These are phyloP conservation scores for Tubosaeta sp. DNA, from an alignment of 768 basidiomycete species.

Conservation along the genomic window DNA sequence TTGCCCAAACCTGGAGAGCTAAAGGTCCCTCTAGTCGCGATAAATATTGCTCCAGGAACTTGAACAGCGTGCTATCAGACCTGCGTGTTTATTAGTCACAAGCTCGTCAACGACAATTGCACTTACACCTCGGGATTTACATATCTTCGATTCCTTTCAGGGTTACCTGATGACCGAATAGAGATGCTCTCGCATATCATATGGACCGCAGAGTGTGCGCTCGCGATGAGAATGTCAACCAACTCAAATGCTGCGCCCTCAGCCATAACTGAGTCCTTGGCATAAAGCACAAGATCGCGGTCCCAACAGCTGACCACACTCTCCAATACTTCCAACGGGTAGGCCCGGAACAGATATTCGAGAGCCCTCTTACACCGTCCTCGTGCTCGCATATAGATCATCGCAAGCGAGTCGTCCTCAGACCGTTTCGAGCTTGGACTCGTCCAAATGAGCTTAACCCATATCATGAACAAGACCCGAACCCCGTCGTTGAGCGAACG, in stretches of 20 bases:
- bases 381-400: slow-evolving; percentile 65
- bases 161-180: slow-evolving; percentile 47
- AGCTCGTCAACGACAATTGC: neutral
- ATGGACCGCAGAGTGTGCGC: slow-evolving; percentile 81
- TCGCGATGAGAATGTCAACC: slow-evolving; percentile 77
- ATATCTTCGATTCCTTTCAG: slow-evolving; percentile 60
- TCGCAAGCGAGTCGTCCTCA: slow-evolving; percentile 61
- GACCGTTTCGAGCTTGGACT: slow-evolving; percentile 43
- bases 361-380: slow-evolving; percentile 72
- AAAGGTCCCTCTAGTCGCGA: slow-evolving; percentile 81
- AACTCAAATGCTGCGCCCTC: slow-evolving; percentile 70
- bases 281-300: slow-evolving; percentile 46
- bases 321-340: slow-evolving; percentile 79
- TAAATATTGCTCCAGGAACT: slow-evolving; percentile 86
- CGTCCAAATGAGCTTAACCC: slow-evolving; percentile 58
- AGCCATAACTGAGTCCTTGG: slow-evolving; percentile 35
- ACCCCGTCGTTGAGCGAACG: slow-evolving; percentile 77
- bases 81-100: slow-evolving; percentile 37
- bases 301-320: slow-evolving; percentile 82
- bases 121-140: slow-evolving; percentile 67
- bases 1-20: slow-evolving; percentile 88
- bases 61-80: slow-evolving; percentile 68
- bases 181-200: slow-evolving; percentile 84
- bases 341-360: slow-evolving; percentile 80
- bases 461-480: slow-evolving; percentile 70